phyloP scores from a whole-genome alignment of 768 basidiomycete genomes.

The Holtermannia corniformis region DNA sequence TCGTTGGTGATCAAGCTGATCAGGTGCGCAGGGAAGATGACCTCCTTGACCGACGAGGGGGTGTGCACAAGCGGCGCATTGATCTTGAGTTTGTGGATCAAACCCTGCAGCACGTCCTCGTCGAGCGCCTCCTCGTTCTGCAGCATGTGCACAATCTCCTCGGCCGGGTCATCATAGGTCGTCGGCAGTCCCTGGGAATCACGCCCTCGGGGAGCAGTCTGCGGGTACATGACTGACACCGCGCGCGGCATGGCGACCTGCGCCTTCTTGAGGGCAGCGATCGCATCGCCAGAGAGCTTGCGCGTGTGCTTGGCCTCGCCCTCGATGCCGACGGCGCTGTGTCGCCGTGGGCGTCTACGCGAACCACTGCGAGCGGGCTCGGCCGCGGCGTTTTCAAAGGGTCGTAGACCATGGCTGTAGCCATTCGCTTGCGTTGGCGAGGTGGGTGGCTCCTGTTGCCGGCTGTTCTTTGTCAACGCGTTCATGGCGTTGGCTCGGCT shows the following conservation, averaged over 20 bases:
- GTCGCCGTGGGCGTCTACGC: constrained; percentile 22
- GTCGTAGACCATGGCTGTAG: constrained; percentile 48
- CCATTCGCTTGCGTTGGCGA: constrained; percentile 53
- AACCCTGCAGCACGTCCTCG: constrained; percentile 81
- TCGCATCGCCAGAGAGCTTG: constrained; percentile 65
- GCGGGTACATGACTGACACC: constrained; percentile 38
- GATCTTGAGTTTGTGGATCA: constrained; percentile 86
- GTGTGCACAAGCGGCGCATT: constrained; percentile 80
- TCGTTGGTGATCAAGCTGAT: constrained; percentile 98
- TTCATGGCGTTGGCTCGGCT: constrained; percentile 92
- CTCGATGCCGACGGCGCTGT: constrained; percentile 34
- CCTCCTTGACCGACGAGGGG: constrained; percentile 90
- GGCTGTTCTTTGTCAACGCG: constrained; percentile 63
- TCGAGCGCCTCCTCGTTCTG: constrained; percentile 82
- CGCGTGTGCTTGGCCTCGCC: constrained; percentile 50
- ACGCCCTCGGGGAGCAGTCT: constrained; percentile 23
- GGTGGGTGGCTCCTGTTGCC: constrained; percentile 67
- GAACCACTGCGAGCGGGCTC: constrained; percentile 4
- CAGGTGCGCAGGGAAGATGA: constrained; percentile 95
- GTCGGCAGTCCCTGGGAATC: constrained; percentile 34
- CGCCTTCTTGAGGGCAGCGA: constrained; percentile 49
- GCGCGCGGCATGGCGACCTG: constrained; percentile 24
- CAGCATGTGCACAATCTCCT: constrained; percentile 90
- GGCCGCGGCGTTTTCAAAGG: constrained; percentile 43
- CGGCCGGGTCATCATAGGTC: constrained; percentile 78